These are phyloP conservation scores for Pleurotus tuber-regium DNA, from an alignment of 768 basidiomycete species.

Conservation along the genomic window DNA sequence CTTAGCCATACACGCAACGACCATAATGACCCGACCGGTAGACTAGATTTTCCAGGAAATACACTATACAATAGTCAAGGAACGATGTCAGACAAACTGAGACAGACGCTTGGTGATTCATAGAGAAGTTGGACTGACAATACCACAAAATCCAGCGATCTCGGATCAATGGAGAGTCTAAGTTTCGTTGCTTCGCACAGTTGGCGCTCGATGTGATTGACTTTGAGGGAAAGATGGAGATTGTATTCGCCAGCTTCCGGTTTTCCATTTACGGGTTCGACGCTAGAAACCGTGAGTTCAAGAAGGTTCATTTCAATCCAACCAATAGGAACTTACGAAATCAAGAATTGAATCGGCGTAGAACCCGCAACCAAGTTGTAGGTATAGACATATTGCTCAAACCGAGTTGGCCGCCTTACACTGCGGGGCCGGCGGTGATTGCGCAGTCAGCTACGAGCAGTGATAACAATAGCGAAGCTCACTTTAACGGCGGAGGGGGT, in stretches of 20 bases:
- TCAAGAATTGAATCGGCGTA: conserved; percentile 46
- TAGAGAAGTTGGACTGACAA: conserved; percentile 42
- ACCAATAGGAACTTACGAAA: conserved; percentile 50
- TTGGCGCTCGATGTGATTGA: conserved; percentile 53
- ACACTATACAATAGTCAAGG: conserved; percentile 30
- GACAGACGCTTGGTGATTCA: background rate
- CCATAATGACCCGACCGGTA: conserved; percentile 53
- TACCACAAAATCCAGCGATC: conserved; percentile 54
- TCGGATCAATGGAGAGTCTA: conserved; percentile 50
- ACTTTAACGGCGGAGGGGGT: conserved; percentile 1
- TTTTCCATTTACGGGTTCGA: conserved; percentile 40
- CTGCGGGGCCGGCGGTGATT: background rate
- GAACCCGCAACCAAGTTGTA: conserved; percentile 44
- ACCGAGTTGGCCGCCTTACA: conserved; percentile 13
- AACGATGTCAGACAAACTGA: background rate
- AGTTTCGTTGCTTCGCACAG: conserved; percentile 46
- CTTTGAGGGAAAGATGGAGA: conserved; percentile 53
- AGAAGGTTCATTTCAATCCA: no score
- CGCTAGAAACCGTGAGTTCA: no score
- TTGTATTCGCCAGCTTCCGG: conserved; percentile 46
- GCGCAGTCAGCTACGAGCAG: background rate
- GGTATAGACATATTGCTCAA: conserved; percentile 50
- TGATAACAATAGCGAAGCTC: background rate
- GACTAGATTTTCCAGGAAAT: conserved; percentile 56
- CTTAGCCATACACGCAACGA: conserved; percentile 66